phyloP scores from a whole-genome alignment of 768 basidiomycete species.

The Mycena albidolilacea region DNA sequence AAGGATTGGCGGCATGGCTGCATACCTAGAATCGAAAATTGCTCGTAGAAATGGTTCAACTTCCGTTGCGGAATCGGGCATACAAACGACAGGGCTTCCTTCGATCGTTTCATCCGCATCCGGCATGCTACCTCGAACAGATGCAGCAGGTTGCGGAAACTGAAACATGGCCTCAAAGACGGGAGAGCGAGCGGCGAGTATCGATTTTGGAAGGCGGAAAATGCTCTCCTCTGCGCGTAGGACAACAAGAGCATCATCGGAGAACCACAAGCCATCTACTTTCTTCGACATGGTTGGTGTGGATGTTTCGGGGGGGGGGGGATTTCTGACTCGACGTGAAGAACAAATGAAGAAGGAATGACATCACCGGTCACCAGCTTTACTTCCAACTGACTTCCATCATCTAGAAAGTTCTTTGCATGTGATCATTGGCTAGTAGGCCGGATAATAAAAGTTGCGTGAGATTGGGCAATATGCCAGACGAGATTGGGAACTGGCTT shows the following conservation, averaged over 20 bases:
- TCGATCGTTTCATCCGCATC: slow-evolving; percentile 6
- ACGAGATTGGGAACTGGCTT: too few species aligned
- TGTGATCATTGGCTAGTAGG: too few species aligned
- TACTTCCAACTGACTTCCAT: too few species aligned
- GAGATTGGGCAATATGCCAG: too few species aligned
- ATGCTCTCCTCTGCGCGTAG: slow-evolving; percentile 1
- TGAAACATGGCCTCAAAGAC: slow-evolving; percentile 15
- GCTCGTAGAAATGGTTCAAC: slow-evolving; percentile 12
- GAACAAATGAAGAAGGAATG: too few species aligned
- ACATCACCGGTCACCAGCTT: too few species aligned
- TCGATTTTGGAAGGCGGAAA: slow-evolving; percentile 14
- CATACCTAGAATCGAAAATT: slow-evolving; percentile 7
- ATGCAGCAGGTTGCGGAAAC: slow-evolving; percentile 2
- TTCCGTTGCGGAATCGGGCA: not conserved
- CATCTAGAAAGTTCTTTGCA: too few species aligned
- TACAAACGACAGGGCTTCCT: not conserved
- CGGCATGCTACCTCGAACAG: not conserved
- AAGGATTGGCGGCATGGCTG: too few species aligned
- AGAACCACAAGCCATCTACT: slow-evolving; percentile 4
- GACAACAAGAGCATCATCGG: not conserved
- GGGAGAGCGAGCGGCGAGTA: slow-evolving; percentile 13
- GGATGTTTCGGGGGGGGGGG: too few species aligned
- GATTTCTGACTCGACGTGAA: too few species aligned
- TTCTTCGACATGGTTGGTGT: not conserved
- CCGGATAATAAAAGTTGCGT: too few species aligned